Base-by-base conservation (phyloP, 2,329 filamentous ascomycete species). In the Apiospora phragmitis region DNA sequence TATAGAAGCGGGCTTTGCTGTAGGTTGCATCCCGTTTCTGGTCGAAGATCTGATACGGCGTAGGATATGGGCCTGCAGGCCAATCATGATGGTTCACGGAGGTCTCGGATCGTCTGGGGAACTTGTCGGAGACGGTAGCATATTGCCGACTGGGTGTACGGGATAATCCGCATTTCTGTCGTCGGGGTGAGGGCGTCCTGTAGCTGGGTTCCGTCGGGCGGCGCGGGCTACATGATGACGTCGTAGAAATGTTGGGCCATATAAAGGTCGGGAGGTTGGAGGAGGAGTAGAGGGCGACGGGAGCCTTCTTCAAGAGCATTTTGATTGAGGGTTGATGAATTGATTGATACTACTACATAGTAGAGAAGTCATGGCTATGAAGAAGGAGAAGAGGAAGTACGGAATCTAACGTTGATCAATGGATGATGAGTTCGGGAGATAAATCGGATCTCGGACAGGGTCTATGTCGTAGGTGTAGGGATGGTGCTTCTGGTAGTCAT, bases 41-140 rank as follows among this genome's bases (percentile, higher is more conserved):
- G 72, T 88, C 85, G 77, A 98, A 91, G 78, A 99, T 93, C 77
- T 98, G 93, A 83, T 99, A 98, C 0, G 96, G 96, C 0, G 95
- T 95, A 1, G 93, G 93, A 51, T 85, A 78, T 26, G 78, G 72
- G 7, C 79, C 78, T 6, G 79, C 78, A 2, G 88, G 88, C 88
- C 88, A 90, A 38, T 68, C 62, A 71, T 76, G 73, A 4, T 70
- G 70, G 7, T 65, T 67, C 29, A 68, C 47, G 21, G 70, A 49
- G 68, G 73, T 70, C 55, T 67, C 42, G 45, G 77, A 73, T 7
- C 78, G 74, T 21, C 69, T 74, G 21, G 70, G 68, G 1, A 42
- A n/a, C 42, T 43, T 67, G 21, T 75, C 68, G n/a, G 76, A 75
- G 35, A 75, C 69, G 3, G 77, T 78, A 14, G 79, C 77, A 70